These are phyloP conservation scores for Mayamaea pseudoterrestris DNA, from an alignment of 108 stramenopile species.

Conservation along the genomic window DNA sequence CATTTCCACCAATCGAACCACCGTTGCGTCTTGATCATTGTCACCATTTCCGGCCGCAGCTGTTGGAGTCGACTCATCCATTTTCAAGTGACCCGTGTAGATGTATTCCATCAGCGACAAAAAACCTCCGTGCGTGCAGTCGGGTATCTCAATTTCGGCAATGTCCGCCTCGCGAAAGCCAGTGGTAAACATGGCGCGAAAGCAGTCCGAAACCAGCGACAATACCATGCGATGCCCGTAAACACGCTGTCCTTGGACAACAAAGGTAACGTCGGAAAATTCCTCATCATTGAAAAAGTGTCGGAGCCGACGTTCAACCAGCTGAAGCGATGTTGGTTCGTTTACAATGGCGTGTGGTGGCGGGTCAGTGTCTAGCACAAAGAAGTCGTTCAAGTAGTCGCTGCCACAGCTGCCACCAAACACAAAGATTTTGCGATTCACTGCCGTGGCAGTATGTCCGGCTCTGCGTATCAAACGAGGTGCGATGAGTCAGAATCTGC, in stretches of 20 bases:
- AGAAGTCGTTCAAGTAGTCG: slow-evolving; percentile 77
- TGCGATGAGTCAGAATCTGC: too few relatives aligned
- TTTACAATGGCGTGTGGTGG: slow-evolving; percentile 49
- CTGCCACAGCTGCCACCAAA: slow-evolving; percentile 74
- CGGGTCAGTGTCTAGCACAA: slow-evolving; percentile 84
- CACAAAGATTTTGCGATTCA: slow-evolving; percentile 64
- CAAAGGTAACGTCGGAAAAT: slow-evolving; percentile 85
- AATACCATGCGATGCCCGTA: slow-evolving; percentile 84
- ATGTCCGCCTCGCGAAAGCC: slow-evolving; percentile 68
- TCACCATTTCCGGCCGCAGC: background rate
- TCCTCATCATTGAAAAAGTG: slow-evolving; percentile 80
- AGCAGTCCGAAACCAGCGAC: slow-evolving; percentile 75
- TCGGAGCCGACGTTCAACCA: slow-evolving; percentile 47
- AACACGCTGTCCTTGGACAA: slow-evolving; percentile 76
- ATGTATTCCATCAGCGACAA: slow-evolving; percentile 82
- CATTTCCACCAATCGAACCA: slow-evolving; percentile 54
- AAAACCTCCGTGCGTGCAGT: slow-evolving; percentile 71
- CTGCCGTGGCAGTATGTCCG: slow-evolving; percentile 89
- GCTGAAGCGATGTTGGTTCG: slow-evolving; percentile 46
- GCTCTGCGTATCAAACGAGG: too few relatives aligned
- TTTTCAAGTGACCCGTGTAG: slow-evolving; percentile 67
- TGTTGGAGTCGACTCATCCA: slow-evolving; percentile 9
- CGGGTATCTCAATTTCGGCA: slow-evolving; percentile 72
- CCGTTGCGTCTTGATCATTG: slow-evolving; percentile 5
- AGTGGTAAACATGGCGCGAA: slow-evolving; percentile 86